These are phyloP conservation scores for Aureobasidium sp. DNA, from an alignment of 2,329 filamentous ascomycete genomes.

Conservation along the genomic window DNA sequence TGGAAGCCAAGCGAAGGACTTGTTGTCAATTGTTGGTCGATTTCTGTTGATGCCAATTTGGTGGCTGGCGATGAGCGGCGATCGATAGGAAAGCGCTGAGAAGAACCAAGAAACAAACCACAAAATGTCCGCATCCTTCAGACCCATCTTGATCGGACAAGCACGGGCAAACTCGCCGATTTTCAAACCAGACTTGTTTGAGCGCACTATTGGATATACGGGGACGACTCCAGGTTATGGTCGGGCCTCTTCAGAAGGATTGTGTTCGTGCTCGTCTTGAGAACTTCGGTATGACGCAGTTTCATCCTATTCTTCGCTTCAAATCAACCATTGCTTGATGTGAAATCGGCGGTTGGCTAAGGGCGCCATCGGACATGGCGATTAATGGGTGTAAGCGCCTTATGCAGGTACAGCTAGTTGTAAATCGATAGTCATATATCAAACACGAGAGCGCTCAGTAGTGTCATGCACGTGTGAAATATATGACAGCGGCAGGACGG, in stretches of 20 bases:
- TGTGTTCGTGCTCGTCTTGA: no score
- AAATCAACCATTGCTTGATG: neutral
- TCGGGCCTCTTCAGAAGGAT: neutral
- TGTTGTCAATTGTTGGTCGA: neutral
- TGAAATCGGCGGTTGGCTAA: neutral
- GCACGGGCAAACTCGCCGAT: neutral
- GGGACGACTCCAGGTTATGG: neutral
- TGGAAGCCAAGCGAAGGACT: constrained; percentile 6
- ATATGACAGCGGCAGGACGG: neutral
- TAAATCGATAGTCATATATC: neutral
- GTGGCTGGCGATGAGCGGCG: neutral
- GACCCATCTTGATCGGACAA: neutral
- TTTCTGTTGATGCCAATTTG: constrained; percentile 7
- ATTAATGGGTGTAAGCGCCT: neutral
- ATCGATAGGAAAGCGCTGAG: neutral
- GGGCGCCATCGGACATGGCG: neutral
- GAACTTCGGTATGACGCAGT: neutral
- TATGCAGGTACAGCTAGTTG: constrained; percentile 4
- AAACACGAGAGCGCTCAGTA: neutral
- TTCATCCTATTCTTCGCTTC: neutral
- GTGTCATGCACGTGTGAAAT: constrained; percentile 3
- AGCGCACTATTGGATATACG: neutral
- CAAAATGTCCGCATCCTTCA: neutral
- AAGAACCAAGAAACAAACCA: neutral
- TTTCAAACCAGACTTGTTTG: neutral